Conservation (phyloP, 2,329 filamentous ascomycete genomes). For the Biscogniauxia sp. region DNA sequence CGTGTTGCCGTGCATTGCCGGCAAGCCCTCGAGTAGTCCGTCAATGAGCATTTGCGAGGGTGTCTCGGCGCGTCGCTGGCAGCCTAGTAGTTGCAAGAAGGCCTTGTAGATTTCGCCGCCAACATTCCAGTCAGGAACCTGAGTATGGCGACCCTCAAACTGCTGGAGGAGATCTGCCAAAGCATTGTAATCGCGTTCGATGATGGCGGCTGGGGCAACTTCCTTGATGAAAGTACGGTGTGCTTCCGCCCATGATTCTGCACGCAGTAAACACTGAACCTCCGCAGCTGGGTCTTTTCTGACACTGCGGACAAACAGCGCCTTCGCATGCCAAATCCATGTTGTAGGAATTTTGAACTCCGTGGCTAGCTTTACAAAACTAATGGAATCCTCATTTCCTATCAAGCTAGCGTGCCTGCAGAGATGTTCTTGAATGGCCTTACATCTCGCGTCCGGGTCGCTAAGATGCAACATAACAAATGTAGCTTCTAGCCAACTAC, state of each 20-base stretch:
- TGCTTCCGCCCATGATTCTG: constrained; percentile 73
- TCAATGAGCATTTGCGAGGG: constrained; percentile 50
- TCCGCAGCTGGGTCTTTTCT: constrained; percentile 68
- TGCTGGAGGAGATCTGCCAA: constrained; percentile 68
- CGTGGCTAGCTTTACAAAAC: constrained; percentile 58
- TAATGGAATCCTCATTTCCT: constrained; percentile 53
- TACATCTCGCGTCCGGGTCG: constrained; percentile 59
- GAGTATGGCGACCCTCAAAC: constrained; percentile 62
- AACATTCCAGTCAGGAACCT: constrained; percentile 70
- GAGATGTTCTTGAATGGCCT: constrained; percentile 70
- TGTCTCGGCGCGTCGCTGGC: constrained; percentile 36
- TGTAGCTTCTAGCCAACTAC: constrained; percentile 66
- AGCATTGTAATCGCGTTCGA: constrained; percentile 74
- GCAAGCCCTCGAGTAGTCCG: constrained; percentile 54
- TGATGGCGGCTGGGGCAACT: constrained; percentile 78
- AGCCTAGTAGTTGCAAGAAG: constrained; percentile 53
- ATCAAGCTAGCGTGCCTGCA: constrained; percentile 69
- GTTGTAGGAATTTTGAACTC: constrained; percentile 68
- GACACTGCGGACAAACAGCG: constrained; percentile 73
- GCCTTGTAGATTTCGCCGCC: constrained; percentile 77
- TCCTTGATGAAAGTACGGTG: constrained; percentile 78
- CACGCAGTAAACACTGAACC: constrained; percentile 76
- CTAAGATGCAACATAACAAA: constrained; percentile 80
- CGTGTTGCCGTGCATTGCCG: constrained; percentile 48
- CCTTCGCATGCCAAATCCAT: constrained; percentile 88